phyloP scores from a whole-genome alignment of 116 monocot species.

The Zostera marina region DNA sequence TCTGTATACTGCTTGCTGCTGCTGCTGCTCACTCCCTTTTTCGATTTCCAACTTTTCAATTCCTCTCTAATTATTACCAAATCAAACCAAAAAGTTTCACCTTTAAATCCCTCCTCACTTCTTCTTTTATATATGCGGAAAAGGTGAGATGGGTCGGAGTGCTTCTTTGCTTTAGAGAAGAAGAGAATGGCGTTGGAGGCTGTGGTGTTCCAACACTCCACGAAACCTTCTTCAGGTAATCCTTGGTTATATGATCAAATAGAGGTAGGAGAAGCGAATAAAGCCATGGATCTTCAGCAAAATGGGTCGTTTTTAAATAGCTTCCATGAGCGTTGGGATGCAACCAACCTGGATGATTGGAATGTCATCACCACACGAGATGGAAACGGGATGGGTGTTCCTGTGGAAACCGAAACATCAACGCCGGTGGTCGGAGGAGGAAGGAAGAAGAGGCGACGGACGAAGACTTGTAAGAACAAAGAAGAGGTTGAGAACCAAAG shows the following conservation, averaged over 20 bases:
- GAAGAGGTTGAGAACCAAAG: slow-evolving; percentile 61
- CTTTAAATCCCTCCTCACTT: not conserved
- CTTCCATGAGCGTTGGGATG: slow-evolving; percentile 2
- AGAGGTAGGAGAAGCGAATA: not conserved
- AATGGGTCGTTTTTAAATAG: not conserved
- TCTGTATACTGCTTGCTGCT: too few relatives aligned
- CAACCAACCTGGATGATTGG: slow-evolving; percentile 10
- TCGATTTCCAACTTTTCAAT: not conserved
- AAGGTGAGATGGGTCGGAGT: not conserved
- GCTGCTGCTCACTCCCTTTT: not conserved
- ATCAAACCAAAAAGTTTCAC: slow-evolving; percentile 6
- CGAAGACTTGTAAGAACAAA: slow-evolving; percentile 38
- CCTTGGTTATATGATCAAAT: slow-evolving; percentile 1
- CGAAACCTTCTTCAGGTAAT: not conserved
- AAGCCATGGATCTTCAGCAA: not conserved
- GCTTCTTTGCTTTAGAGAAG: too few relatives aligned
- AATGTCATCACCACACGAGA: slow-evolving; percentile 2
- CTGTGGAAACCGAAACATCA: not conserved
- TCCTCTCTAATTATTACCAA: slow-evolving; percentile 1
- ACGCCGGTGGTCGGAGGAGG: not conserved
- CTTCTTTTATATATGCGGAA: not conserved
- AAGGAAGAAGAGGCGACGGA: slow-evolving; percentile 25
- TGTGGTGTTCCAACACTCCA: slow-evolving; percentile 7
- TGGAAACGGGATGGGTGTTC: not conserved
- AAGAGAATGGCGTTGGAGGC: slow-evolving; percentile 11